These are phyloP conservation scores for Fusarium sp. DNA, from an alignment of 2,329 filamentous ascomycete genomes.

Conservation along the genomic window DNA sequence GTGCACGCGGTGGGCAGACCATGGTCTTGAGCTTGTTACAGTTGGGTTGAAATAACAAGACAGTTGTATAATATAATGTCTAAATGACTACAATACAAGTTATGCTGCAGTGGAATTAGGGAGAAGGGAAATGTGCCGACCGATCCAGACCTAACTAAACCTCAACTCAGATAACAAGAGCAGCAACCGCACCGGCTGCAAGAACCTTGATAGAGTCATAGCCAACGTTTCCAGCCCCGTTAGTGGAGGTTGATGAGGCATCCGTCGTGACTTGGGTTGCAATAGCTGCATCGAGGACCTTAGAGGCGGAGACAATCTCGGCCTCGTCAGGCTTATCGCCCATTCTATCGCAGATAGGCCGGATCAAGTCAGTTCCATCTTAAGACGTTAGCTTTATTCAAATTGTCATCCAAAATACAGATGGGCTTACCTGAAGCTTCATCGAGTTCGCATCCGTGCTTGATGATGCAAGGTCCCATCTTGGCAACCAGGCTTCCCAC, in stretches of 20 bases:
- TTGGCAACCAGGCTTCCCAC: not conserved
- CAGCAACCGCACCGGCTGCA: not conserved
- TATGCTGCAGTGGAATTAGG: not conserved
- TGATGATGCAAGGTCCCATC: not conserved
- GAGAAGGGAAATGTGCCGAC: not conserved
- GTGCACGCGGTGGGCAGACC: not conserved
- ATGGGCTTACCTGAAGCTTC: not conserved
- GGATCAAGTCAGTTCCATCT: not conserved
- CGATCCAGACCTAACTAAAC: not conserved
- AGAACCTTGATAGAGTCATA: not conserved
- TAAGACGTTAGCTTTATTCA: not conserved
- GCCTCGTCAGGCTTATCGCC: not conserved
- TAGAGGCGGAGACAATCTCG: not conserved
- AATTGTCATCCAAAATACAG: not conserved
- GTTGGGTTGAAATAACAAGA: not conserved
- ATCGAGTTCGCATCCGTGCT: not conserved
- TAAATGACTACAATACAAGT: not conserved
- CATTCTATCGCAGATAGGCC: not conserved
- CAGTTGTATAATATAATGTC: not conserved
- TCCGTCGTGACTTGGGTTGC: not conserved
- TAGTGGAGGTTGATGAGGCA: not conserved
- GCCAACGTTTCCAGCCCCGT: not conserved
- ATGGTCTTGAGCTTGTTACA: not conserved
- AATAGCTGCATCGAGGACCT: not conserved
- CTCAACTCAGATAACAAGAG: not conserved